Conservation (phyloP, 2,329 filamentous ascomycete species). For the Fusarium proliferatum region DNA sequence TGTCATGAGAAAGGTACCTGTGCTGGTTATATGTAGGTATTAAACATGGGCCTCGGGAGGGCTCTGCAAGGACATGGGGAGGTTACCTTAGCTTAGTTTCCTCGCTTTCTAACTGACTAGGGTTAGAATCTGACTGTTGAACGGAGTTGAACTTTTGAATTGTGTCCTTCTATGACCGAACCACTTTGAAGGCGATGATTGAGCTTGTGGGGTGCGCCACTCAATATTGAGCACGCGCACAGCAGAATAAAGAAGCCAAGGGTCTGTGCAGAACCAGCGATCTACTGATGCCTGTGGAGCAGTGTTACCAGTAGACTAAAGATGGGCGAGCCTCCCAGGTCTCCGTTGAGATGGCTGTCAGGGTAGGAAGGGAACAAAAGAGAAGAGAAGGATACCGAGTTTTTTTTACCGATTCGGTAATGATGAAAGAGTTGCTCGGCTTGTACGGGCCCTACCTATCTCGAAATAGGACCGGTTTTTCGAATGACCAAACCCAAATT, state of each 20-base stretch:
- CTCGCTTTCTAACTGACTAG: conserved; percentile 10
- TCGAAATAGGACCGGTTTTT: neutral
- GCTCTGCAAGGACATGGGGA: conserved; percentile 22
- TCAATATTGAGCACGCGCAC: conserved; percentile 32
- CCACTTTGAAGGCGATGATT: conserved; percentile 16
- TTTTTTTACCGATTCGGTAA: neutral
- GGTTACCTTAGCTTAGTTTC: conserved; percentile 14
- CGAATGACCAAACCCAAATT: neutral
- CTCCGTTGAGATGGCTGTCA: conserved; percentile 2
- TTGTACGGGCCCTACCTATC: neutral
- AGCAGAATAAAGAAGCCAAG: conserved; percentile 20
- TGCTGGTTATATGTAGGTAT: neutral
- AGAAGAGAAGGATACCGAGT: neutral
- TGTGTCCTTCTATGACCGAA: conserved; percentile 24
- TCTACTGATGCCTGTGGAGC: conserved; percentile 37
- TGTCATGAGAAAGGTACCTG: conserved; percentile 4
- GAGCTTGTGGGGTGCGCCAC: conserved; percentile 39
- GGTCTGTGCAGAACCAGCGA: conserved; percentile 41
- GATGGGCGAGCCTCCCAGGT: conserved; percentile 12
- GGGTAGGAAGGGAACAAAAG: neutral
- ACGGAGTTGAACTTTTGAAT: neutral
- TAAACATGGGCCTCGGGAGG: conserved; percentile 5
- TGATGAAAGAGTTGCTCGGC: neutral
- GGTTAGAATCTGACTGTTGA: neutral
- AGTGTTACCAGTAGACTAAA: conserved; percentile 29